phyloP scores from a whole-genome alignment of 208 protist species.

The Wallacemonas rigidus region DNA sequence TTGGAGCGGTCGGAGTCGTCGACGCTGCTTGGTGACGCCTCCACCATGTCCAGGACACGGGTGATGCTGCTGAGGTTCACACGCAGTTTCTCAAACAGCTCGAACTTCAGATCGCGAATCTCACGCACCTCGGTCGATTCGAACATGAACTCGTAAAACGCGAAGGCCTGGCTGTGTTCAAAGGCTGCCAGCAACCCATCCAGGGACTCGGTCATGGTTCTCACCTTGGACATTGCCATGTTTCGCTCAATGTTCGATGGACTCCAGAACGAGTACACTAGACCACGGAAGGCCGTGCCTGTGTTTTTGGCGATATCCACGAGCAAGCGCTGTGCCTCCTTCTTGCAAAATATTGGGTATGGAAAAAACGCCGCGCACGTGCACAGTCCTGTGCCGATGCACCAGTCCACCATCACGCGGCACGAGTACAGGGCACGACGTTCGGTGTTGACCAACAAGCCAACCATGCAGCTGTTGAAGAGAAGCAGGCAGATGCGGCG shows the following conservation, averaged over 20 bases:
- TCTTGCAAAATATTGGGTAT: conserved; percentile 79
- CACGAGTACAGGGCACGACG: conserved; percentile 52
- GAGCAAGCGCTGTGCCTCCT: conserved; percentile 52
- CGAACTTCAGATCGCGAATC: conserved; percentile 61
- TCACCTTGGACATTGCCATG: conserved; percentile 86
- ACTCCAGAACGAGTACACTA: conserved; percentile 87
- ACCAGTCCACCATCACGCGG: conserved; percentile 87
- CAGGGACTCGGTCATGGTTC: conserved; percentile 64
- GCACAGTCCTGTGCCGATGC: conserved; percentile 76
- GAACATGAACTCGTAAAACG: conserved; percentile 85
- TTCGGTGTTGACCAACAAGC: conserved; percentile 46
- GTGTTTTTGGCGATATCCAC: conserved; percentile 60
- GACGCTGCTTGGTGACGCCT: conserved; percentile 64
- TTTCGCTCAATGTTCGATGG: conserved; percentile 82
- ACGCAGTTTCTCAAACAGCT: conserved; percentile 67
- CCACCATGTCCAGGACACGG: conserved; percentile 82
- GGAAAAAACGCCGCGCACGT: conserved; percentile 73
- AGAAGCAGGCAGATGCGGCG: conserved; percentile 85
- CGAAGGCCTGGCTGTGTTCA: conserved; percentile 64
- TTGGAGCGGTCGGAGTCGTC: conserved; percentile 73
- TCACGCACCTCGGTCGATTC: conserved; percentile 67
- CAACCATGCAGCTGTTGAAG: conserved; percentile 85
- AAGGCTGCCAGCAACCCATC: conserved; percentile 63
- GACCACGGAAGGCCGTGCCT: conserved; percentile 64
- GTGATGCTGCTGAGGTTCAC: conserved; percentile 81